These are phyloP conservation scores for Fusarium dlaminii DNA, from an alignment of 2,329 filamentous ascomycete genomes.

Conservation along the genomic window DNA sequence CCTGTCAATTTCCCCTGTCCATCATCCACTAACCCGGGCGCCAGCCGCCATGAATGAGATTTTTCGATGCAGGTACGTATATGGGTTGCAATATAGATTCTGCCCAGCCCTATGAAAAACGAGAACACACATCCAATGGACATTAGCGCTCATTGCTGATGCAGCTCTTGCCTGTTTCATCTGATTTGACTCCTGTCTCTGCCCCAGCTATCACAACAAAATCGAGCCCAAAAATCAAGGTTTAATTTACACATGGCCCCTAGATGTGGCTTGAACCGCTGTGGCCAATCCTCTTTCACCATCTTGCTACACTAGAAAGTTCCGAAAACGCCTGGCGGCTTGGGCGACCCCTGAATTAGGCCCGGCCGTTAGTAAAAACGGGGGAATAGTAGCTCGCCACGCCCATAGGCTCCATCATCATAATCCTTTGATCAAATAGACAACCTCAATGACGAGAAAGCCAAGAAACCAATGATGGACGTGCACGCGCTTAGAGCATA, in stretches of 20 bases:
- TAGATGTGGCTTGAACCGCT: constrained; percentile 18
- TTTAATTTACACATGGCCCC: background rate
- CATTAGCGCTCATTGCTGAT: background rate
- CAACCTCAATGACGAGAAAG: background rate
- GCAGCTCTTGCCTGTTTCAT: constrained; percentile 17
- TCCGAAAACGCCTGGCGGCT: constrained; percentile 19
- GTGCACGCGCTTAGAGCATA: constrained; percentile 11
- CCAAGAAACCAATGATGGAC: constrained; percentile 9
- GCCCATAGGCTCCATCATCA: constrained; percentile 15
- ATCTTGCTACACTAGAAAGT: constrained; percentile 24
- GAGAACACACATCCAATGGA: background rate
- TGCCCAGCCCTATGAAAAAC: background rate
- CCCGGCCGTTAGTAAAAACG: background rate
- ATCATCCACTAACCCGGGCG: constrained; percentile 7
- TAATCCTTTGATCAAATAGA: constrained; percentile 24
- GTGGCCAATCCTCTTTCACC: constrained; percentile 37
- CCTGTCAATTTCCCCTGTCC: constrained; percentile 12
- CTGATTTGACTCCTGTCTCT: background rate
- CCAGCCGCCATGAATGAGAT: constrained; percentile 10
- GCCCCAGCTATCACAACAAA: background rate
- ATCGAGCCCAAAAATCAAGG: background rate
- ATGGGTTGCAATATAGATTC: background rate
- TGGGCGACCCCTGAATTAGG: constrained; percentile 25
- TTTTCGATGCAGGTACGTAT: constrained; percentile 27
- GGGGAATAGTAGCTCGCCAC: background rate